phyloP scores from a whole-genome alignment of 441 rosid species.

The Metrosideros polymorpha region DNA sequence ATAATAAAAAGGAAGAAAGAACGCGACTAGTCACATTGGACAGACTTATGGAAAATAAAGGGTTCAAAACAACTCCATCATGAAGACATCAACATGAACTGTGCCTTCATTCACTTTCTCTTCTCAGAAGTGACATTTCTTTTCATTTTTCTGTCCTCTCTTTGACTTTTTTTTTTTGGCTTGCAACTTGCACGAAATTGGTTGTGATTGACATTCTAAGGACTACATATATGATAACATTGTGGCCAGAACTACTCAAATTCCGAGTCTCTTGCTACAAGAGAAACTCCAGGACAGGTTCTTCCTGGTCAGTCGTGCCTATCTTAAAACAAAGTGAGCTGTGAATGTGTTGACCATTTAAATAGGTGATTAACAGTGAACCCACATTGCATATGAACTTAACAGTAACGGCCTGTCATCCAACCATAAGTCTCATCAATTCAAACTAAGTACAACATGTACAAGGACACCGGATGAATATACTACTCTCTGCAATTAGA shows the following conservation, averaged over 20 bases:
- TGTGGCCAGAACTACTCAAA: neutral
- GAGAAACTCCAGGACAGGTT: neutral
- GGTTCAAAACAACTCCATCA: neutral
- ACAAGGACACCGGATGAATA: neutral
- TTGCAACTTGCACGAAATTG: neutral
- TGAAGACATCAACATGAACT: neutral
- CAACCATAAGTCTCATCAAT: neutral
- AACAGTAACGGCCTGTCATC: neutral
- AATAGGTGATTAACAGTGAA: neutral
- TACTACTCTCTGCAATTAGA: neutral
- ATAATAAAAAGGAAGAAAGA: neutral
- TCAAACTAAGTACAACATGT: neutral
- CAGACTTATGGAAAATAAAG: neutral
- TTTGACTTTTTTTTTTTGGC: neutral
- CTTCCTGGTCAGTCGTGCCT: neutral
- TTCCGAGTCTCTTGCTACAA: neutral
- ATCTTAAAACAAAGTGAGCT: neutral
- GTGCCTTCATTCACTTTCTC: neutral
- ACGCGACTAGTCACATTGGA: neutral
- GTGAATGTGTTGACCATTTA: neutral
- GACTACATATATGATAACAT: neutral
- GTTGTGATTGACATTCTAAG: neutral
- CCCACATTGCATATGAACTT: neutral
- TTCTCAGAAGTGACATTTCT: neutral
- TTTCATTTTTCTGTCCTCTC: neutral